Percentiles rank a stretch among this genome's conserved stretches.
These are phyloP conservation scores for Rubia peregrina DNA, from an alignment of 305 asterid genomes.

Conservation along the genomic window DNA sequence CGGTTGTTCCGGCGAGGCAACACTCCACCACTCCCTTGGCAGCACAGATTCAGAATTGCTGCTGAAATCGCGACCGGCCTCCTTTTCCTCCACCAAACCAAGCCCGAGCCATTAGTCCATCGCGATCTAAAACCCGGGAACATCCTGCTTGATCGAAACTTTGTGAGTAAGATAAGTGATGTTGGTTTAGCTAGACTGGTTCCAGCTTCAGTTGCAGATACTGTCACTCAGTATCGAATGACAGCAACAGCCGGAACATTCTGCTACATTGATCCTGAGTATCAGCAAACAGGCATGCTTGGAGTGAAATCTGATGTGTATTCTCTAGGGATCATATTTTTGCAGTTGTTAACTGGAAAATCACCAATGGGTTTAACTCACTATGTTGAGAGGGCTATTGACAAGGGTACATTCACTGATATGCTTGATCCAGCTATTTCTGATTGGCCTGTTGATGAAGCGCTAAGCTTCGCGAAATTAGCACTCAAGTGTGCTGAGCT, in stretches of 20 bases:
- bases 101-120: slow-evolving; percentile 49
- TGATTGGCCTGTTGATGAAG: slow-evolving; percentile 42
- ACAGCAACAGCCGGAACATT: slow-evolving; percentile 48
- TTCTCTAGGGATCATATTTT: slow-evolving; percentile 37
- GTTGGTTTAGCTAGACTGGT: slow-evolving; percentile 50
- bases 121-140: slow-evolving; percentile 45
- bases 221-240: slow-evolving; percentile 40
- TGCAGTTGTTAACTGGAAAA: slow-evolving; percentile 38
- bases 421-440: slow-evolving; percentile 31
- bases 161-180: slow-evolving; percentile 39
- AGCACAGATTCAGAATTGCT: slow-evolving; percentile 34
- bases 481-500: slow-evolving; percentile 32
- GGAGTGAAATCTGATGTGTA: slow-evolving; percentile 43
- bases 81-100: slow-evolving; percentile 44
- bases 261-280: slow-evolving; percentile 49
- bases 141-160: slow-evolving; percentile 38
- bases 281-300: slow-evolving; percentile 47
- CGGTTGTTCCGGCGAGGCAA: slow-evolving; percentile 31
- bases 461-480: slow-evolving; percentile 30
- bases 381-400: slow-evolving; percentile 33
- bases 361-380: slow-evolving; percentile 45
- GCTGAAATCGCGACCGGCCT: slow-evolving; percentile 36
- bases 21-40: slow-evolving; percentile 40
- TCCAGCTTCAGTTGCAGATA: slow-evolving; percentile 42
- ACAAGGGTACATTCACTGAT: slow-evolving; percentile 28